Percentiles rank a stretch among this genome's conserved stretches.
phyloP scores from a whole-genome alignment of 768 basidiomycete species.

The Pluteus cervinus region DNA sequence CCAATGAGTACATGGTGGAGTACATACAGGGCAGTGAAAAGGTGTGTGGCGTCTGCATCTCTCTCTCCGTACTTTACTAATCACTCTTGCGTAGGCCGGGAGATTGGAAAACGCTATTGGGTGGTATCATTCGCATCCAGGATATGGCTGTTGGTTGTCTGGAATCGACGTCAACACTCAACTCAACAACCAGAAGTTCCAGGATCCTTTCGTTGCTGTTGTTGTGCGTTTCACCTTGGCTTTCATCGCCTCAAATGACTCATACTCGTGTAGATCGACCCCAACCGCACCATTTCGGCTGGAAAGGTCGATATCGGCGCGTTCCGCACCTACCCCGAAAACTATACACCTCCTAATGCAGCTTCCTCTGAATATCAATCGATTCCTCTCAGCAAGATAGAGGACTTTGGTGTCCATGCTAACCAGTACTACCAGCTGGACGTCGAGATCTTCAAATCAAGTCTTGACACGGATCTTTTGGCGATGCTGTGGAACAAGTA shows the following conservation, averaged over 20 bases:
- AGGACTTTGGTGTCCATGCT: conserved; percentile 98
- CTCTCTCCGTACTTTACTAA: background rate
- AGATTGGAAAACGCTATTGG: conserved; percentile 84
- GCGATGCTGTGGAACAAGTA: conserved; percentile 98
- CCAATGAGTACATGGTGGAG: conserved; percentile 98
- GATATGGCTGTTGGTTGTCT: conserved; percentile 98
- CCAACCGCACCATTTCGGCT: conserved; percentile 96
- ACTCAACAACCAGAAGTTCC: conserved; percentile 88
- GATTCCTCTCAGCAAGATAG: conserved; percentile 94
- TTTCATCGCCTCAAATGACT: conserved; percentile 1
- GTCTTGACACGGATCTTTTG: conserved; percentile 80
- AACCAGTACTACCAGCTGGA: conserved; percentile 94
- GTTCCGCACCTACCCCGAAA: conserved; percentile 95
- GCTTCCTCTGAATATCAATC: conserved; percentile 86
- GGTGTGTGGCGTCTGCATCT: conserved; percentile 32
- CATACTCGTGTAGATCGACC: conserved; percentile 67
- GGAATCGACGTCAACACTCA: conserved; percentile 99
- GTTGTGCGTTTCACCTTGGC: conserved; percentile 55
- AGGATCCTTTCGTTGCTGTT: conserved; percentile 96
- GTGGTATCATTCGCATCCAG: conserved; percentile 99
- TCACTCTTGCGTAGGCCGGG: conserved; percentile 49
- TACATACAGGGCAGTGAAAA: conserved; percentile 79
- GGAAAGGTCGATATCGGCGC: conserved; percentile 99
- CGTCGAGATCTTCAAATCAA: conserved; percentile 92
- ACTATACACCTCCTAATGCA: conserved; percentile 76